phyloP scores from a whole-genome alignment of 1,284 basidiomycete species.

The Moesziomyces globuligerus region DNA sequence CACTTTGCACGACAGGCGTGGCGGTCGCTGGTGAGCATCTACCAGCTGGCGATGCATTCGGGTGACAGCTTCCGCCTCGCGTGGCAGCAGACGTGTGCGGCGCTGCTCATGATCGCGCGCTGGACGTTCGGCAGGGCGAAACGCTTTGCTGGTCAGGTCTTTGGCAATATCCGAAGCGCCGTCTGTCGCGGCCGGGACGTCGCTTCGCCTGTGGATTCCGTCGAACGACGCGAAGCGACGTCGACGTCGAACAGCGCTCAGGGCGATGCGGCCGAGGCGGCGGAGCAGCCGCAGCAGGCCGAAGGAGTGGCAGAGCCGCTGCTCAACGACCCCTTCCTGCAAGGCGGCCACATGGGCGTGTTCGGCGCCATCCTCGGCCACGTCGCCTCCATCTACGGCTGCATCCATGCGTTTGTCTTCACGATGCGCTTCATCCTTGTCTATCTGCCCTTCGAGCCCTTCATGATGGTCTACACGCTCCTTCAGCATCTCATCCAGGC shows the following conservation, averaged over 20 bases:
- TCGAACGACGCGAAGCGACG: neutral
- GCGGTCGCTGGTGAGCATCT: conserved; percentile 33
- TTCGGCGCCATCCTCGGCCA: conserved; percentile 40
- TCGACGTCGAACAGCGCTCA: neutral
- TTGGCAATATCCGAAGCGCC: conserved; percentile 8
- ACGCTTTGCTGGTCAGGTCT: neutral
- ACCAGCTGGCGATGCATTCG: conserved; percentile 22
- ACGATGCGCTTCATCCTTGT: conserved; percentile 35
- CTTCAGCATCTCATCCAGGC: conserved; percentile 33
- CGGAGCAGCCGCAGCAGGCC: neutral
- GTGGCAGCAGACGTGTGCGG: conserved; percentile 27
- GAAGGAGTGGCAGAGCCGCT: conserved; percentile 21
- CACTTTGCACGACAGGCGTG: conserved; percentile 35
- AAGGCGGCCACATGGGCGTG: conserved; percentile 18
- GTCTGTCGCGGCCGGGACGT: conserved; percentile 7
- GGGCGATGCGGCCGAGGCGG: neutral
- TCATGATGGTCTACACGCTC: conserved; percentile 25
- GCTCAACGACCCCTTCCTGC: conserved; percentile 32
- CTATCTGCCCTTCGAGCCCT: conserved; percentile 45
- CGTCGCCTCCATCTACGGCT: conserved; percentile 41
- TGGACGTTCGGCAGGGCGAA: conserved; percentile 11
- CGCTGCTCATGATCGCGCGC: conserved; percentile 22
- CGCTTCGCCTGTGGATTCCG: neutral
- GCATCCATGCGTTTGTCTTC: conserved; percentile 30
- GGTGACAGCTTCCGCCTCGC: conserved; percentile 21